Conservation (phyloP, 2,329 filamentous ascomycete genomes). For the Dactylellina cionopaga region DNA sequence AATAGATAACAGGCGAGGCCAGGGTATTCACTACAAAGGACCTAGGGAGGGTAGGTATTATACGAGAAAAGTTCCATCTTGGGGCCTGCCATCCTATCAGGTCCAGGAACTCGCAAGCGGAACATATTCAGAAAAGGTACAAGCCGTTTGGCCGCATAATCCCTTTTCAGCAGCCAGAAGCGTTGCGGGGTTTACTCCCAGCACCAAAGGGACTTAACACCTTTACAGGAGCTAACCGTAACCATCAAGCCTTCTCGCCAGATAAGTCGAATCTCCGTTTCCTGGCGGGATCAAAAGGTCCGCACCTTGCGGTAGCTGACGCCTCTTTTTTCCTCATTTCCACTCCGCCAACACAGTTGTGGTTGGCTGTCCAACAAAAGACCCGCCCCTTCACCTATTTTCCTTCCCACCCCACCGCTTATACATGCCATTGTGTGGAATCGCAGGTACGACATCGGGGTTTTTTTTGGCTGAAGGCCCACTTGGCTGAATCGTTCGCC, state of each 20-base stretch:
- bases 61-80: constrained; percentile 10
- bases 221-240: constrained; percentile 1
- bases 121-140: constrained; percentile 37
- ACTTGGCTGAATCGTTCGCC: constrained; percentile 21
- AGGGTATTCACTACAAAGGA: constrained; percentile 24
- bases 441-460: constrained; percentile 44
- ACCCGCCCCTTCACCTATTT: constrained; percentile 8
- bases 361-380: constrained; percentile 1
- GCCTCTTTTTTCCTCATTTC: constrained; percentile 11
- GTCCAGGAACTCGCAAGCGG: constrained; percentile 31
- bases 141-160: constrained; percentile 11
- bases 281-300: constrained; percentile 29
- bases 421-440: constrained; percentile 35
- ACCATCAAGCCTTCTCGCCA: constrained; percentile 18
- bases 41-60: constrained; percentile 19
- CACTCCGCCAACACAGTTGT: neutral
- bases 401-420: constrained; percentile 15
- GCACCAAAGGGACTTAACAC: constrained; percentile 5
- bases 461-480: constrained; percentile 30
- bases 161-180: constrained; percentile 43
- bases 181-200: constrained; percentile 28
- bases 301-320: constrained; percentile 24
- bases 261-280: constrained; percentile 46
- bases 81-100: constrained; percentile 22
- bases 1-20: constrained; percentile 13